Conservation (phyloP, 2,329 filamentous ascomycete genomes). For the Aspergillus eucalypticola region DNA sequence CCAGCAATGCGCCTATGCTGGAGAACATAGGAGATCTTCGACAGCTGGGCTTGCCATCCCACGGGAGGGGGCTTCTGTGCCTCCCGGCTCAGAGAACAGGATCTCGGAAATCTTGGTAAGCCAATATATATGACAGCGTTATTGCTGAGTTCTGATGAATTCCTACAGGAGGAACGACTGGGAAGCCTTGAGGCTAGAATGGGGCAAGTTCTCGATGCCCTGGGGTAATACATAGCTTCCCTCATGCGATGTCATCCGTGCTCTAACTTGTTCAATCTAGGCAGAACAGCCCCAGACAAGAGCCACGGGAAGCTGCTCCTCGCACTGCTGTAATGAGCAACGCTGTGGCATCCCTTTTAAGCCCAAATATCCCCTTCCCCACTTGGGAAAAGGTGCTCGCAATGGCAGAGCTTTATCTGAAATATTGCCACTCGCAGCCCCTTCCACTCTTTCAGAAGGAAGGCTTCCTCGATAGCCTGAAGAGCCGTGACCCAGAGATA, state of each 20-base stretch:
- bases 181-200: constrained; percentile 37
- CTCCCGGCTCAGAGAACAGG: constrained; percentile 12
- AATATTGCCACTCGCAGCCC: constrained; percentile 54
- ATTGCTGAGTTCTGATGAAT: neutral
- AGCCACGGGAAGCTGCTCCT: constrained; percentile 7
- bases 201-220: constrained; percentile 36
- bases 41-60: constrained; percentile 8
- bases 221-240: constrained; percentile 31
- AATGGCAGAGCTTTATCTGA: constrained; percentile 47
- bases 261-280: constrained; percentile 4
- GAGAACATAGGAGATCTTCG: constrained; percentile 30
- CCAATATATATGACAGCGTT: neutral
- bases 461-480: constrained; percentile 44
- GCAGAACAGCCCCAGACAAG: constrained; percentile 19
- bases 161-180: constrained; percentile 33
- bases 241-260: constrained; percentile 1
- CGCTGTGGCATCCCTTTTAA: constrained; percentile 14
- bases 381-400: constrained; percentile 41
- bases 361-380: constrained; percentile 34
- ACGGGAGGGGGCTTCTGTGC: constrained; percentile 18
- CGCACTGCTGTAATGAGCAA: constrained; percentile 10
- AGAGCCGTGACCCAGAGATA: constrained; percentile 39
- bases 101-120: constrained; percentile 26
- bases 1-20: constrained; percentile 50
- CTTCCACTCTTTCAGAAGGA: constrained; percentile 49